Base-by-base conservation (phyloP, 2,329 filamentous ascomycete genomes). In the Colletotrichum sp. region DNA sequence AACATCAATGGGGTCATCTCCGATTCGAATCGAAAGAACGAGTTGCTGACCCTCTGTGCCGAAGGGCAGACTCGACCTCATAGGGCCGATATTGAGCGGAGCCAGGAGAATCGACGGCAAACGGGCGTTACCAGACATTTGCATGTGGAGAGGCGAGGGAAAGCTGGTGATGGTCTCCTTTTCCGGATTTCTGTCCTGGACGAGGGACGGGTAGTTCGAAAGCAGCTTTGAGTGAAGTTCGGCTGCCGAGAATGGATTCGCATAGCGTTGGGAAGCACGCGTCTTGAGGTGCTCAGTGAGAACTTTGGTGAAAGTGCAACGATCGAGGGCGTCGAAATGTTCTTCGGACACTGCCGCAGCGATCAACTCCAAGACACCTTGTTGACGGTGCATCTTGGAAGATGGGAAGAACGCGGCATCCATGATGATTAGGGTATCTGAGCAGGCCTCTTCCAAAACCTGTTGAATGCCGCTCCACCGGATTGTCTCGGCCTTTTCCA, bases 391-490 rank as follows among this genome's bases (percentile, higher is more conserved):
- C 80, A 90, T 88, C 77, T 86, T 88, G 3, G 88, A 87, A 10
- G 89, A 89, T 2, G 90, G 89, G 69, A 89, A 92, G 79, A 91
- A 92, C 0, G 89, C 88, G 8, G 90, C 87, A 81, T 92, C 90
- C 89, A 92, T 90, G 39, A 92, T 84, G 71, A 92, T 86, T 24
- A 92, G 84, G 6, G 88, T 90, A 80, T 92, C 90, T 5, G 90
- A 87, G 34, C 84, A 85, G 3, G 90, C 89, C 75, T 91, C 89
- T 80, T 92, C 90, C 9, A 92, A 83, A 18, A 88, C 88, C 76
- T 89, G 88, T 80, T 92, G 90, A 49, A 92, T 88, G 24, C 87
- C 87, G 75, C 86, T 89, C 90, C 90, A 92, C 64, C 89, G 84
- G 64, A 92, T 89, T 8, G 85, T 87, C 26, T 87, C 87, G 6